A percentile compares a stretch with the other conserved stretches of the same genome.
These are phyloP conservation scores for Viola odorata DNA, from an alignment of 345 rosid species.

Conservation along the genomic window DNA sequence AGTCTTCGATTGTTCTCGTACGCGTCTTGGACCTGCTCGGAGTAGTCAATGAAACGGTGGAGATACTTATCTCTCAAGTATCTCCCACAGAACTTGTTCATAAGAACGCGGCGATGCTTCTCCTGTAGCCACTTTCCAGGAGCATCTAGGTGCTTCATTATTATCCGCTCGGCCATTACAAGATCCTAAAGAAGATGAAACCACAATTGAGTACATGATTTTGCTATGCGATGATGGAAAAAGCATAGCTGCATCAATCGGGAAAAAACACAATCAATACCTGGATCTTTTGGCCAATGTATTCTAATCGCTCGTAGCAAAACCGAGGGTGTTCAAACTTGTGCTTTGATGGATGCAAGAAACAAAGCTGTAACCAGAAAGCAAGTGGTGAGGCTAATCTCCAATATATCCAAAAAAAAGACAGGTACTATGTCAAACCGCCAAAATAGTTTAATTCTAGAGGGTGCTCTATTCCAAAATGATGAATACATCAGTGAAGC, in stretches of 20 bases:
- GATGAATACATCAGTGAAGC: too few relatives aligned
- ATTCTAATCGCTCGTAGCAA: slow-evolving; percentile 79
- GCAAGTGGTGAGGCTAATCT: background rate
- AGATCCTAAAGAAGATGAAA: slow-evolving; percentile 47
- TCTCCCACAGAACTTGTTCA: slow-evolving; percentile 94
- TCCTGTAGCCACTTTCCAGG: slow-evolving; percentile 88
- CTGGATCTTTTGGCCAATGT: slow-evolving; percentile 94
- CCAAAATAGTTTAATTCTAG: too few relatives aligned
- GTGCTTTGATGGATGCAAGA: slow-evolving; percentile 93
- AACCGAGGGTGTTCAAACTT: slow-evolving; percentile 94
- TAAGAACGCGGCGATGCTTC: slow-evolving; percentile 70
- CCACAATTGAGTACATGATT: background rate
- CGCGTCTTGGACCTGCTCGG: slow-evolving; percentile 71
- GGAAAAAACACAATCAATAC: slow-evolving; percentile 26
- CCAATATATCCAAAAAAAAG: background rate
- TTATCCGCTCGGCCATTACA: slow-evolving; percentile 82
- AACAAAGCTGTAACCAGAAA: slow-evolving; percentile 61
- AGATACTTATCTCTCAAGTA: slow-evolving; percentile 75
- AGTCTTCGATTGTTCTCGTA: slow-evolving; percentile 75
- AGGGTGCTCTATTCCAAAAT: too few relatives aligned
- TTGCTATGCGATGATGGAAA: background rate
- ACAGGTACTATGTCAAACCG: background rate
- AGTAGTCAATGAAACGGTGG: slow-evolving; percentile 50
- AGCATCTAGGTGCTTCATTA: slow-evolving; percentile 93
- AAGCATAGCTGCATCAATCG: background rate